Conservation (phyloP, 2,329 filamentous ascomycete genomes). For the Anthostomella pinea region DNA sequence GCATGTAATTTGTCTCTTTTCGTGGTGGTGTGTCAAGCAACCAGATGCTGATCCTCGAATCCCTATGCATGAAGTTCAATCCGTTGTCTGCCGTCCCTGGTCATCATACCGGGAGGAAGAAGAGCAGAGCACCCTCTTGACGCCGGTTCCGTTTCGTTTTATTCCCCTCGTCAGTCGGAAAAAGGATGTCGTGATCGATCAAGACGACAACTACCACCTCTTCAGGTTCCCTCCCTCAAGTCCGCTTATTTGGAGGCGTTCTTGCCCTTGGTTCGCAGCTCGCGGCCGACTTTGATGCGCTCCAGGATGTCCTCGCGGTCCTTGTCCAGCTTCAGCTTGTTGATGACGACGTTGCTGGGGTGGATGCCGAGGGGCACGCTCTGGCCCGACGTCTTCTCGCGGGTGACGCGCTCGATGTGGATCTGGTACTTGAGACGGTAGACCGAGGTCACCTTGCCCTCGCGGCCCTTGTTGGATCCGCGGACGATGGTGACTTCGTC, state of each 20-base stretch:
- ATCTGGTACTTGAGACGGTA: slow-evolving; percentile 98
- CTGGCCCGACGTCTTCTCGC: slow-evolving; percentile 97
- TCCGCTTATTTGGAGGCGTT: slow-evolving; percentile 49
- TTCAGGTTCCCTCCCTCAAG: slow-evolving; percentile 1
- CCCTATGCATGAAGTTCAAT: slow-evolving; percentile 5
- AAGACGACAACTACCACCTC: no score
- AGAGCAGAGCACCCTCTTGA: no score
- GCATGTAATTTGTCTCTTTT: slow-evolving; percentile 44
- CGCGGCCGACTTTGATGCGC: slow-evolving; percentile 77
- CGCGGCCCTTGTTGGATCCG: slow-evolving; percentile 93
- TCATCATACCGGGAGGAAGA: no score
- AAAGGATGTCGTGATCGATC: no score
- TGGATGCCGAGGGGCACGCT: slow-evolving; percentile 90
- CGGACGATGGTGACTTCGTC: slow-evolving; percentile 92
- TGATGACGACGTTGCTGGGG: slow-evolving; percentile 96
- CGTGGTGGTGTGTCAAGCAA: slow-evolving; percentile 27
- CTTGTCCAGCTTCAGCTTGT: slow-evolving; percentile 98
- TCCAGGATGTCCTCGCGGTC: slow-evolving; percentile 86
- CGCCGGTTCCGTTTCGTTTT: slow-evolving; percentile 4
- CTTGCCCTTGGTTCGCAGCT: slow-evolving; percentile 71
- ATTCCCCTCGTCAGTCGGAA: background rate
- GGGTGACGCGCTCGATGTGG: slow-evolving; percentile 92
- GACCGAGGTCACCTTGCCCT: slow-evolving; percentile 96
- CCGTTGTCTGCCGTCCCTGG: slow-evolving; percentile 1
- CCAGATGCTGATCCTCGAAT: slow-evolving; percentile 30